A percentile compares a stretch with the other conserved stretches of the same genome.
Evolutionary conservation across 2,329 filamentous ascomycete species (phyloP).

Genomic region (Xylaria sp.): DNA sequence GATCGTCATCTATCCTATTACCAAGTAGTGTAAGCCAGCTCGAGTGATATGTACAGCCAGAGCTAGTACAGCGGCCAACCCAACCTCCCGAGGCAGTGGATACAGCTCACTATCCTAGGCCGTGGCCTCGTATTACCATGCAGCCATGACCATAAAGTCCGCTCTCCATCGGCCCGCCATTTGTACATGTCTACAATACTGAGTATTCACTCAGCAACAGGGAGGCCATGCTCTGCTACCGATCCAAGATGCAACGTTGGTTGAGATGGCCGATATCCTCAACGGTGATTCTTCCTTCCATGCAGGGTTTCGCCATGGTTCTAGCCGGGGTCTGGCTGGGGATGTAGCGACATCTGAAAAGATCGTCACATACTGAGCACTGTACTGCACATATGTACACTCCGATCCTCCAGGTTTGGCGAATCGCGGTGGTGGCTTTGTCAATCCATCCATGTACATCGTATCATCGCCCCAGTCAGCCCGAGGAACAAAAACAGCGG

Average conservation of each 20-base stretch:
- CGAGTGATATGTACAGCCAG: constrained; percentile 10
- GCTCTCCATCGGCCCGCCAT: constrained; percentile 32
- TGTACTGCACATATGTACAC: neutral
- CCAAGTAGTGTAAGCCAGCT: neutral
- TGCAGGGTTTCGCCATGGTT: constrained; percentile 13
- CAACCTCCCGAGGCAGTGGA: constrained; percentile 19
- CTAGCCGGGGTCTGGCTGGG: neutral
- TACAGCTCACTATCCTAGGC: constrained; percentile 30
- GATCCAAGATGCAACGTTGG: constrained; percentile 32
- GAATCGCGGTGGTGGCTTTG: constrained; percentile 19
- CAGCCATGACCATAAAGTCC: constrained; percentile 29
- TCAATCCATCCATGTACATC: constrained; percentile 11
- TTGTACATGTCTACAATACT: constrained; percentile 4
- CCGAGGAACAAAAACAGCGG: constrained; percentile 38
- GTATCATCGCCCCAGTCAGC: constrained; percentile 33
- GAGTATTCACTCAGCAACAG: constrained; percentile 12
- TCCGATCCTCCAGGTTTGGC: constrained; percentile 15
- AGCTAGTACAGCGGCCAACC: constrained; percentile 26
- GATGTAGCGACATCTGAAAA: constrained; percentile 10
- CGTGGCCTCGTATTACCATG: constrained; percentile 44
- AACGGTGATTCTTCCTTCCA: neutral
- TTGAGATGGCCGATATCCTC: constrained; percentile 20
- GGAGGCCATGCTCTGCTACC: constrained; percentile 13
- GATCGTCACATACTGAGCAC: neutral
- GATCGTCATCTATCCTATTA: constrained; percentile 28